Evolutionary conservation across 345 rosid genomes (phyloP).

Genomic region (Brassica cretica): DNA sequence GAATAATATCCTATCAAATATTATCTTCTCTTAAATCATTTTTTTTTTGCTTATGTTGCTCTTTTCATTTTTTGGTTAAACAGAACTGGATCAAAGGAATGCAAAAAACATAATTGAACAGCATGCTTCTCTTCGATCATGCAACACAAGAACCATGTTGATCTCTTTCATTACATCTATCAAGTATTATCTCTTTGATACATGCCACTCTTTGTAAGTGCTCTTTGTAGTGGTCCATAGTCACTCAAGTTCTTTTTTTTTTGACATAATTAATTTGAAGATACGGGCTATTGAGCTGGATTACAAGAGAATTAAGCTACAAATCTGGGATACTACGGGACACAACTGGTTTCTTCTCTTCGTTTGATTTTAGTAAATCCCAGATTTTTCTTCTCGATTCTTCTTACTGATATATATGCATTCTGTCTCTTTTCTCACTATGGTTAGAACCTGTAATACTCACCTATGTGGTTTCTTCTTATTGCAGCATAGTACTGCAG

Average conservation of each 20-base stretch:
- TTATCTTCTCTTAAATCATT: background rate
- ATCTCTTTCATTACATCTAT: constrained; percentile 76
- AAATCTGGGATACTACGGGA: constrained; percentile 79
- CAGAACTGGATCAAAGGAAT: background rate
- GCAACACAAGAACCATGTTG: background rate
- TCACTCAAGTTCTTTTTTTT: constrained; percentile 10
- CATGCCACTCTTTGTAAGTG: background rate
- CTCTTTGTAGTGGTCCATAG: background rate
- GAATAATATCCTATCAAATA: background rate
- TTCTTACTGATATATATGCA: background rate
- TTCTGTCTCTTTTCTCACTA: background rate
- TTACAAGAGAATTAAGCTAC: constrained; percentile 93
- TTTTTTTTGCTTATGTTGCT: background rate
- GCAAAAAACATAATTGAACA: background rate
- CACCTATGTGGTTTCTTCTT: constrained; percentile 9
- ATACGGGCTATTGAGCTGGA: constrained; percentile 94
- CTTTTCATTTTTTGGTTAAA: background rate
- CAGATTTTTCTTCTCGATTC: background rate
- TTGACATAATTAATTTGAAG: constrained; percentile 85
- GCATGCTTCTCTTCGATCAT: background rate
- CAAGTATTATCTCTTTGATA: constrained; percentile 47
- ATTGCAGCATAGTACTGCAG: constrained; percentile 95
- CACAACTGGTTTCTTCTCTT: constrained; percentile 69
- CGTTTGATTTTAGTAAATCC: background rate
- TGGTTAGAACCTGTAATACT: background rate